A percentile compares a stretch with the other conserved stretches of the same genome.
These are phyloP conservation scores for Solanum chiquidenum DNA, from an alignment of 257 asterid species.

Conservation along the genomic window DNA sequence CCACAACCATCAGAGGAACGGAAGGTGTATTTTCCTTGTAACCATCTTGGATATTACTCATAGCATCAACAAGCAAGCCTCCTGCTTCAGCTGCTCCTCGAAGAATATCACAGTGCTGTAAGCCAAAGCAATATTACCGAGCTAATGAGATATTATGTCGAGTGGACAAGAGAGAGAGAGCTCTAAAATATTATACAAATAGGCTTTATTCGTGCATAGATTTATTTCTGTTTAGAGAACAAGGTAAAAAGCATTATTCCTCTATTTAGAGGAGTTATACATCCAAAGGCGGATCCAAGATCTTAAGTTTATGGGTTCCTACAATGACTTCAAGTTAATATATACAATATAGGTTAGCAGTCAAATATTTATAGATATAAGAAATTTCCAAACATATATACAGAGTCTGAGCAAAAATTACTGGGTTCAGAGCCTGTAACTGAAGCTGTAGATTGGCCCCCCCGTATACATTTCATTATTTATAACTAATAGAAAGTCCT, in stretches of 20 bases:
- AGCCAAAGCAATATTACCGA: background rate
- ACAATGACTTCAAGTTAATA: background rate
- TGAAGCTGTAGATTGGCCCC: background rate
- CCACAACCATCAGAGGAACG: slow-evolving; percentile 91
- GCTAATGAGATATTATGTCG: background rate
- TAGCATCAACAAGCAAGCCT: slow-evolving; percentile 95
- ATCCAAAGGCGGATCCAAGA: background rate
- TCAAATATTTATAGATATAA: background rate
- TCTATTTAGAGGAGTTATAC: background rate
- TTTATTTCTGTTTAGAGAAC: background rate
- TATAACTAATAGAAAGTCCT: background rate
- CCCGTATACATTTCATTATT: background rate
- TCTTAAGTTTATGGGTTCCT: background rate
- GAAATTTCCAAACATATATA: background rate
- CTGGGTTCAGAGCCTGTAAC: background rate
- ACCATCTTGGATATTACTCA: slow-evolving; percentile 67
- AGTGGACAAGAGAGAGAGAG: background rate
- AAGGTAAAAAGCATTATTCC: background rate
- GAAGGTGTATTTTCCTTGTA: slow-evolving; percentile 39
- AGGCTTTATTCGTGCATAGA: background rate
- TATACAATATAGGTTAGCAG: background rate
- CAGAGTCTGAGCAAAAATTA: background rate
- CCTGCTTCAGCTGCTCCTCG: slow-evolving; percentile 99
- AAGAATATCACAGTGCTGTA: slow-evolving; percentile 86
- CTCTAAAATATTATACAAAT: background rate